Base-by-base conservation (phyloP, 1,284 basidiomycete genomes). In the Singerocomus inundabilis region DNA sequence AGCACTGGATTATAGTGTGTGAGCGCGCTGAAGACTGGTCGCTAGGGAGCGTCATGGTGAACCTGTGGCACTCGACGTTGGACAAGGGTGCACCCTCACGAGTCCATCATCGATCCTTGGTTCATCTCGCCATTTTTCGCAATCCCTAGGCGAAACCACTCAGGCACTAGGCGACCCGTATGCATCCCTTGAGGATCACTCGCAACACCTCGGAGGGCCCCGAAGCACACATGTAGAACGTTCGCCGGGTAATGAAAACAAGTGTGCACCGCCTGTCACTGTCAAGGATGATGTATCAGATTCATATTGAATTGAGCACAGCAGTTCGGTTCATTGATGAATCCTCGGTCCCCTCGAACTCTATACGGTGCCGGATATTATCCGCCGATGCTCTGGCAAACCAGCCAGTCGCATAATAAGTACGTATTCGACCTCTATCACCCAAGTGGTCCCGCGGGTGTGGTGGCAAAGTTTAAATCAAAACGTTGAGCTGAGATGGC, bases 251-350 rank as follows among this genome's bases (percentile, higher is more conserved):
- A n/a, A n/a, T n/a, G n/a, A n/a, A n/a, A n/a, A n/a, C n/a, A n/a
- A n/a, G 31, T 41, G 5, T 11, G 46, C 46, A 48, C 47, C 38
- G 47, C 47, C 47, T 48, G 47, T 50, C 46, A 38, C 15, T 28
- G 21, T 44, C 44, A 42, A 15, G 9, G 16, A 30, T 46, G 24
- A 46, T 46, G 16, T 24, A 40, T n/a, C n/a, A n/a, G n/a, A n/a
- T n/a, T 11, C 24, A 26, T 13, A 44, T 32, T 31, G 39, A 44
- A 18, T 31, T 21, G 2, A 4, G 7, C 31, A 15, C 31, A 33
- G 18, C 44, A 16, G 25, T 39, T 28, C 28, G 24, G 37, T 41
- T 42, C 40, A 42, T 36, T 42, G 40, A 42, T 30, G 26, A 5
- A 8, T 6, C 16, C 28, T 44, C 28, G 26, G 18, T 12, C 39